A percentile compares a stretch with the other conserved stretches of the same genome.
Evolutionary conservation across 192 early-diverging fungal species (phyloP).

Genomic region (Backusella macrospora): DNA sequence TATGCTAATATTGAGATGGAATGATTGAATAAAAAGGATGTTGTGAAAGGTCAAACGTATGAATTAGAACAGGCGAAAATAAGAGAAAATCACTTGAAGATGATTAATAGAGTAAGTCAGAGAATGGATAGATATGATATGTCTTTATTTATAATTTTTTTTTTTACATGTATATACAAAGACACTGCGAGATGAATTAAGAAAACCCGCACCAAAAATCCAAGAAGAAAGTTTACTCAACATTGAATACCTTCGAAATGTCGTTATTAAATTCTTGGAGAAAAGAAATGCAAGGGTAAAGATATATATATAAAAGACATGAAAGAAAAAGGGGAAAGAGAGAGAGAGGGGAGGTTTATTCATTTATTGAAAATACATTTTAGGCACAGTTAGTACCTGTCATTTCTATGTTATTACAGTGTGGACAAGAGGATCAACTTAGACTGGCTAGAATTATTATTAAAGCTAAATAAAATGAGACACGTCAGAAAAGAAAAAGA

Average conservation of each 20-base stretch:
- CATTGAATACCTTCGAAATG: constrained; percentile 23
- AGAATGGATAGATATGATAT: not conserved
- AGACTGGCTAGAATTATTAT: not conserved
- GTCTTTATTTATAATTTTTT: not conserved
- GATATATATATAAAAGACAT: too few relatives aligned
- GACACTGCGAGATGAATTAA: constrained; percentile 20
- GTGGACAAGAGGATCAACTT: not conserved
- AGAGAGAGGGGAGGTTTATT: not conserved
- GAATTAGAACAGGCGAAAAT: constrained; percentile 15
- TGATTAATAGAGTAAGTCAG: not conserved
- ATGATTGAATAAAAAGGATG: not conserved
- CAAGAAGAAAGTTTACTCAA: constrained; percentile 1
- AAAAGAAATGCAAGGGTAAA: constrained; percentile 20
- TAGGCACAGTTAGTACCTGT: constrained; percentile 14
- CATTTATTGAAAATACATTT: not conserved
- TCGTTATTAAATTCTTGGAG: constrained; percentile 18
- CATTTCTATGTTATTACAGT: not conserved
- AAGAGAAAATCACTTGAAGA: constrained; percentile 14
- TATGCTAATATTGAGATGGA: not conserved
- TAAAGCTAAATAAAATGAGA: not conserved
- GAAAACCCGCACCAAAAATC: not conserved
- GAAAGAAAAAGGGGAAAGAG: not conserved
- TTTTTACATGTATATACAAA: not conserved
- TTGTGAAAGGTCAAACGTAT: not conserved
- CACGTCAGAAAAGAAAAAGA: too few relatives aligned